phyloP scores from a whole-genome alignment of 768 basidiomycete species.

The Amanita exitialis region DNA sequence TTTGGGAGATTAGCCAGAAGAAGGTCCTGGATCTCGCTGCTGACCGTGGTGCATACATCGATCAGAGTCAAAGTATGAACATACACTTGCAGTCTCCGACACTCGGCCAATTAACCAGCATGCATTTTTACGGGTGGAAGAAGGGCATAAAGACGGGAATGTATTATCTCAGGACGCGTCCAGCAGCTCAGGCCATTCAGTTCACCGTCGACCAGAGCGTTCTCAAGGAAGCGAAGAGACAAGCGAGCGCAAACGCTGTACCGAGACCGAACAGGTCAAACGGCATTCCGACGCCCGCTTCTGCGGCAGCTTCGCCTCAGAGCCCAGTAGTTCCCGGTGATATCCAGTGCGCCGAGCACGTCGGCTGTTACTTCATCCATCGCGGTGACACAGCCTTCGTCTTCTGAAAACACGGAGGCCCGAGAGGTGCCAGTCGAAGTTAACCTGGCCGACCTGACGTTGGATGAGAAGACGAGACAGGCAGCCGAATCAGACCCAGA shows the following conservation, averaged over 20 bases:
- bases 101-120: conserved; percentile 84
- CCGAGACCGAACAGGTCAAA: conserved; percentile 14
- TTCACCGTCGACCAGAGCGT: conserved; percentile 88
- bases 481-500: conserved; percentile 59
- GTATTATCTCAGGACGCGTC: conserved; percentile 93
- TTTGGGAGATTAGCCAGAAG: conserved; percentile 99
- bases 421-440: conserved; percentile 2
- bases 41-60: conserved; percentile 98
- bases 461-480: conserved; percentile 38
- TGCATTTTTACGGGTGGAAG: conserved; percentile 99
- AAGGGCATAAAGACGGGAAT: conserved; percentile 98
- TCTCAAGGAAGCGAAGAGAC: conserved; percentile 54
- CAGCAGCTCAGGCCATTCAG: conserved; percentile 93
- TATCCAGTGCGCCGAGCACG: not conserved
- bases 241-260: conserved; percentile 20
- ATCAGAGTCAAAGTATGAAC: conserved; percentile 92
- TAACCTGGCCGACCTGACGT: conserved; percentile 16
- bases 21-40: conserved; percentile 95
- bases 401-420: conserved; percentile 5
- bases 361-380: not conserved
- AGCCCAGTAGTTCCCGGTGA: not conserved
- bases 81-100: conserved; percentile 88
- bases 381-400: conserved; percentile 1
- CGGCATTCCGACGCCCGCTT: conserved; percentile 22
- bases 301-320: not conserved